Percentiles rank a stretch among this genome's conserved stretches.
Evolutionary conservation across 208 protist species (phyloP).

Genomic region (Leishmania mexicana): DNA sequence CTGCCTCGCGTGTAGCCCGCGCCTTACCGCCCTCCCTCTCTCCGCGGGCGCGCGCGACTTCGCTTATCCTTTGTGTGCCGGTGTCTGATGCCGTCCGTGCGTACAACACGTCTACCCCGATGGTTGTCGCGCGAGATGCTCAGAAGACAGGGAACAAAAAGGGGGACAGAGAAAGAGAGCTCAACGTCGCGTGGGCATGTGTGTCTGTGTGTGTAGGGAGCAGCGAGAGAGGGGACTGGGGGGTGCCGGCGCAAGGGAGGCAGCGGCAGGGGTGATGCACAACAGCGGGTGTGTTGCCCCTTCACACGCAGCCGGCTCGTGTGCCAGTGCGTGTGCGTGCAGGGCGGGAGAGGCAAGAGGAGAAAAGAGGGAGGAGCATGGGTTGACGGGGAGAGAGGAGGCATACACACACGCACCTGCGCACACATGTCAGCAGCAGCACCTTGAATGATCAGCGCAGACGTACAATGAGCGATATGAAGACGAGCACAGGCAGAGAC

Average conservation of each 20-base stretch:
- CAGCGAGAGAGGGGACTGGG: not conserved
- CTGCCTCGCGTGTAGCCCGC: too few relatives aligned
- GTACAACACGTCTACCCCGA: too few relatives aligned
- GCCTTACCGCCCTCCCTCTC: too few relatives aligned
- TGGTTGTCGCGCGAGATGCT: not conserved
- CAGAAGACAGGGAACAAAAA: not conserved
- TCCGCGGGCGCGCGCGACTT: too few relatives aligned
- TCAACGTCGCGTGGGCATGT: not conserved
- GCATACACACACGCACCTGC: not conserved
- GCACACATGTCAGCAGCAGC: not conserved
- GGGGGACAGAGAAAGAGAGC: not conserved
- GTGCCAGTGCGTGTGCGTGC: not conserved
- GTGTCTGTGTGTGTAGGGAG: not conserved
- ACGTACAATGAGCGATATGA: not conserved
- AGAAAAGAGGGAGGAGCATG: not conserved
- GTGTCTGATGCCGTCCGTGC: too few relatives aligned
- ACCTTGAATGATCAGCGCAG: not conserved
- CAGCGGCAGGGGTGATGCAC: not conserved
- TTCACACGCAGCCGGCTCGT: too few relatives aligned
- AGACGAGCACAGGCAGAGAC: not conserved
- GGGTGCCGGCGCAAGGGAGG: not conserved
- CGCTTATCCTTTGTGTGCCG: too few relatives aligned
- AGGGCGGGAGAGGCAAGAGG: not conserved
- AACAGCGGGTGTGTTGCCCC: too few relatives aligned
- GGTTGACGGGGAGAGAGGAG: not conserved